A percentile compares a stretch with the other conserved stretches of the same genome.
phyloP scores from a whole-genome alignment of 108 stramenopile species.

The Mediolabrus comicus region DNA sequence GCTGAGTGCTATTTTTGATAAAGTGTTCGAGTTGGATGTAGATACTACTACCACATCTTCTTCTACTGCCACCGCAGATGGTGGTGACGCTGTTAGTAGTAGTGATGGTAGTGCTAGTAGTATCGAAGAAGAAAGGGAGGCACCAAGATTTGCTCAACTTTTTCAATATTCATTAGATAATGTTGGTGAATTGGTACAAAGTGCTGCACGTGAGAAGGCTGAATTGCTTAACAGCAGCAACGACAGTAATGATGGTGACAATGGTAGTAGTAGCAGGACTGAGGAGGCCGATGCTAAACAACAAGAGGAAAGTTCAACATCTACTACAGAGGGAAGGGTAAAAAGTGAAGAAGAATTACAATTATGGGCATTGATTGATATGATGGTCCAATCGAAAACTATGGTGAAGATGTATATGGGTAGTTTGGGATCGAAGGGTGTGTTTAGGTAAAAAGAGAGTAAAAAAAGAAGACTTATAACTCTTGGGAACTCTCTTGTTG shows the following conservation, averaged over 20 bases:
- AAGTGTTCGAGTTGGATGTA: slow-evolving; percentile 6
- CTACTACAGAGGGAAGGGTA: not conserved
- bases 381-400: slow-evolving; percentile 87
- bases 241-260: not conserved
- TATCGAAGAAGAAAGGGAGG: not conserved
- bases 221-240: slow-evolving; percentile 4
- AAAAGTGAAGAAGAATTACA: slow-evolving; percentile 59
- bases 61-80: not conserved
- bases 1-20: slow-evolving; percentile 46
- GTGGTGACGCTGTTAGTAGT: not conserved
- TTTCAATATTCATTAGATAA: slow-evolving; percentile 41
- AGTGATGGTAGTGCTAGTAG: not conserved
- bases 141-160: slow-evolving; percentile 40
- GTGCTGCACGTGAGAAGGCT: slow-evolving; percentile 51
- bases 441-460: slow-evolving; percentile 35
- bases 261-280: slow-evolving; percentile 5
- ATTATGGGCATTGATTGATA: slow-evolving; percentile 80
- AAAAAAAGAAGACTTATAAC: no score
- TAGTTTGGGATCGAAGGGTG: slow-evolving; percentile 56
- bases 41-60: not conserved
- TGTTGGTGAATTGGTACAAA: slow-evolving; percentile 67
- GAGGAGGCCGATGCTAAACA: not conserved
- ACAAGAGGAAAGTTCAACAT: not conserved
- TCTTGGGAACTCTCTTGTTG: no score
- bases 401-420: slow-evolving; percentile 71